A percentile compares a stretch with the other conserved stretches of the same genome.
Evolutionary conservation across 1,139 yeast species (phyloP).

Genomic region (Yamadazyma dendronema): DNA sequence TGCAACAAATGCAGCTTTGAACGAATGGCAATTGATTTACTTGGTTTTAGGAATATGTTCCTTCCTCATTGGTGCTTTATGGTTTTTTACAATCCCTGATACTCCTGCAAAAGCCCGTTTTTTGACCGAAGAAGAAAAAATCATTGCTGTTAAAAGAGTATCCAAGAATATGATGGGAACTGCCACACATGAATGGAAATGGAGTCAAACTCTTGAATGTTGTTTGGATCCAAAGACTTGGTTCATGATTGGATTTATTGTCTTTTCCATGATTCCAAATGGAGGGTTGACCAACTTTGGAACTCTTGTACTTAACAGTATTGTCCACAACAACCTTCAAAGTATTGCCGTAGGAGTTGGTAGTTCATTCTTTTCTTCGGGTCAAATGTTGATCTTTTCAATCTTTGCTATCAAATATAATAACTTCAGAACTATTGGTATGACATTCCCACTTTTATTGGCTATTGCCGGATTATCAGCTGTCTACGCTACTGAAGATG

Average conservation of each 20-base stretch:
- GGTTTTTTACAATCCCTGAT: constrained; percentile 15
- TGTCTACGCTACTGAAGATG: constrained; percentile 11
- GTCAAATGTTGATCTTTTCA: constrained; percentile 13
- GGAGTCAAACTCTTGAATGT: constrained; percentile 41
- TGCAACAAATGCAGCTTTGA: constrained; percentile 11
- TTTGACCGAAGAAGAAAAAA: constrained; percentile 20
- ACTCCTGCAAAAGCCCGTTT: constrained; percentile 22
- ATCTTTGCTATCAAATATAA: constrained; percentile 15
- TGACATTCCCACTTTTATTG: constrained; percentile 35
- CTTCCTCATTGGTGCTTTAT: constrained; percentile 12
- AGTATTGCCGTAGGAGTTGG: constrained; percentile 55
- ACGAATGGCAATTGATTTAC: constrained; percentile 18
- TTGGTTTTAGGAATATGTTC: constrained; percentile 6
- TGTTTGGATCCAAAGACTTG: constrained; percentile 49
- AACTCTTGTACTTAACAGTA: constrained; percentile 33
- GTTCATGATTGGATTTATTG: constrained; percentile 38
- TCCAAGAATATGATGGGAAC: constrained; percentile 33
- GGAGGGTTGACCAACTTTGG: constrained; percentile 41
- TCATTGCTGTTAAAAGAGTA: constrained; percentile 16
- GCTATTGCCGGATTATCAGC: constrained; percentile 15
- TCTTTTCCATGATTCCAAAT: constrained; percentile 45
- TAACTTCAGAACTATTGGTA: constrained; percentile 17
- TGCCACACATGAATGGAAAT: constrained; percentile 44
- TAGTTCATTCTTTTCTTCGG: constrained; percentile 37
- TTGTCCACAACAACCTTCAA: constrained; percentile 32